Conservation (phyloP, 2,329 filamentous ascomycete genomes). For the Penicillium sp. region DNA sequence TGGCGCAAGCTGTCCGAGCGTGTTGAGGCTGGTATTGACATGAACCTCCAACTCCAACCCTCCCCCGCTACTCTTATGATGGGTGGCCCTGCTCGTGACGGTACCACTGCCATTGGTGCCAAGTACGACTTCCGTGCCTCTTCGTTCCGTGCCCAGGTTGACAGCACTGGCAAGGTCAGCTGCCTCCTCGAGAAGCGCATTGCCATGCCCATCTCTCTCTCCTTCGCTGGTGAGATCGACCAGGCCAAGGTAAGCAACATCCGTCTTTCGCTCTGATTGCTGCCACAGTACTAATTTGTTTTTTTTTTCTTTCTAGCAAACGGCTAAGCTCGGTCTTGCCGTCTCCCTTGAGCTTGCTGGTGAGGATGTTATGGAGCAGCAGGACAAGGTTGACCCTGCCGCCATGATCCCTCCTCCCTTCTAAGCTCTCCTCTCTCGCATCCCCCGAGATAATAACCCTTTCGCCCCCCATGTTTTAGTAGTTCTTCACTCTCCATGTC, state of each 20-base stretch:
- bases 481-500: conserved; percentile 41
- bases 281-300: conserved; percentile 7
- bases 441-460: conserved; percentile 28
- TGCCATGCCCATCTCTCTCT: conserved; percentile 85
- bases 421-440: conserved; percentile 31
- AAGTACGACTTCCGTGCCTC: conserved; percentile 98
- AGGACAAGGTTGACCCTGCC: conserved; percentile 55
- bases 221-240: conserved; percentile 94
- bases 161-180: conserved; percentile 90
- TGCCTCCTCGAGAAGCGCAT: conserved; percentile 94
- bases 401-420: conserved; percentile 51
- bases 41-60: conserved; percentile 79
- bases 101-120: conserved; percentile 83
- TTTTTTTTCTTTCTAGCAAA: conserved; percentile 60
- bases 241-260: conserved; percentile 75
- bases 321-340: conserved; percentile 89
- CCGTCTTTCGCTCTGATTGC: neutral
- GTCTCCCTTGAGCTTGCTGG: conserved; percentile 84
- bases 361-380: conserved; percentile 84
- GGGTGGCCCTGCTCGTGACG: conserved; percentile 79
- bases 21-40: conserved; percentile 92
- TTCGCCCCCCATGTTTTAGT: conserved; percentile 44
- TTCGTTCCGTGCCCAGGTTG: conserved; percentile 92
- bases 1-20: conserved; percentile 91
- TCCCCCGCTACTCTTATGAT: conserved; percentile 66